Percentiles rank a stretch among this genome's conserved stretches.
Conservation (phyloP, 768 basidiomycete species). For the Myochromella boudieri region DNA sequence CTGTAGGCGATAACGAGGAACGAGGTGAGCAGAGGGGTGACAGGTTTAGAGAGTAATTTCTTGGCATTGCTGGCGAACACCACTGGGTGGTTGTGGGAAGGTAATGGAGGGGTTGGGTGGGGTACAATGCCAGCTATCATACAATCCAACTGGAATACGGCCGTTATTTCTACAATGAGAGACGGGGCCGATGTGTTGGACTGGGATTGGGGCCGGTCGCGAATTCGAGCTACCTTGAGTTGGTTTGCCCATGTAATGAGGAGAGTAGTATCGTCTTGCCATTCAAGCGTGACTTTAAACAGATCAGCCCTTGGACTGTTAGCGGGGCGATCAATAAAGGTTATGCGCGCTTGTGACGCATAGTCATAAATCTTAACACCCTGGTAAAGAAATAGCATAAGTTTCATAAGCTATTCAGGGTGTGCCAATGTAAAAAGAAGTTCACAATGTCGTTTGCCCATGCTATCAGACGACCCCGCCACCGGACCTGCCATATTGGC, state of each 20-base stretch:
- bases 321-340: conserved; percentile 78
- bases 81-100: conserved; percentile 18
- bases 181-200: conserved; percentile 49
- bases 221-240: conserved; percentile 86
- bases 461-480: conserved; percentile 84
- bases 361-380: conserved; percentile 95
- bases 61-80: conserved; percentile 13
- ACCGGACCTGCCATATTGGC: conserved; percentile 89
- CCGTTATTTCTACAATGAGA: conserved; percentile 82
- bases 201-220: conserved; percentile 52
- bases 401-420: too few relatives aligned
- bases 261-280: conserved; percentile 91
- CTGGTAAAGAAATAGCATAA: too few relatives aligned
- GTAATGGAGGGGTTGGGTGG: conserved; percentile 49
- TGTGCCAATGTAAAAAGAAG: background rate
- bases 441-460: conserved; percentile 92
- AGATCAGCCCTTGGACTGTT: conserved; percentile 91
- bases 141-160: conserved; percentile 90
- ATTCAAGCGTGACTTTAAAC: conserved; percentile 88
- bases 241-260: conserved; percentile 93
- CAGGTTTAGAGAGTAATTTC: conserved; percentile 13
- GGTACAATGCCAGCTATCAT: conserved; percentile 92
- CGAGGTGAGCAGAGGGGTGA: conserved; percentile 48
- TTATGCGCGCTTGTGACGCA: conserved; percentile 70
- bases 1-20: conserved; percentile 89